Evolutionary conservation across 371 early-diverging fungal species (phyloP).

Genomic region (Funneliformis caledonium): DNA sequence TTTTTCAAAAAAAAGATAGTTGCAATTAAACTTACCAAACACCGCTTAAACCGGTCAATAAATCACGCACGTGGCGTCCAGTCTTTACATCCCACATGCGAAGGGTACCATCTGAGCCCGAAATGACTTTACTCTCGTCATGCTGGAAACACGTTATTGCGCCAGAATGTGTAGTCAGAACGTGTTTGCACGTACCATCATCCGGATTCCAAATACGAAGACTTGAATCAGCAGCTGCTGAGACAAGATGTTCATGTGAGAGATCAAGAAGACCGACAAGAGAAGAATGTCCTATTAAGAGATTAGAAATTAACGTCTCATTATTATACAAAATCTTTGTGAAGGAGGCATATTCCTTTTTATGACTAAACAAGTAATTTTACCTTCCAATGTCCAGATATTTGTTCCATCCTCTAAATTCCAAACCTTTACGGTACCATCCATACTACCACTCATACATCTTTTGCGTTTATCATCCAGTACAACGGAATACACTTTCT

Average conservation of each 20-base stretch:
- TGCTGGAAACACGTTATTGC: slow-evolving; percentile 97
- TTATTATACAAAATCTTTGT: not conserved
- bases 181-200: slow-evolving; percentile 69
- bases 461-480: slow-evolving; percentile 81
- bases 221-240: slow-evolving; percentile 95
- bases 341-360: not conserved
- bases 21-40: slow-evolving; percentile 69
- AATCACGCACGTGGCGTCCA: slow-evolving; percentile 78
- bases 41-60: slow-evolving; percentile 71
- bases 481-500: slow-evolving; percentile 93
- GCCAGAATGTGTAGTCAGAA: slow-evolving; percentile 72
- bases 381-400: slow-evolving; percentile 76
- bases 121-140: slow-evolving; percentile 86
- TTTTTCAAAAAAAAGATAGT: not conserved
- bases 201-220: slow-evolving; percentile 93
- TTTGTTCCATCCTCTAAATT: slow-evolving; percentile 82
- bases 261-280: slow-evolving; percentile 92
- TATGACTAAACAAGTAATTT: not conserved
- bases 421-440: slow-evolving; percentile 97
- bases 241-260: slow-evolving; percentile 81
- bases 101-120: slow-evolving; percentile 92
- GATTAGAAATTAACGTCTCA: not conserved
- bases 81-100: slow-evolving; percentile 93
- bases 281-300: slow-evolving; percentile 80
- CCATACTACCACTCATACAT: slow-evolving; percentile 96